These are phyloP conservation scores for Mollisiaceae sp. DNA, from an alignment of 2,329 filamentous ascomycete genomes.

Conservation along the genomic window DNA sequence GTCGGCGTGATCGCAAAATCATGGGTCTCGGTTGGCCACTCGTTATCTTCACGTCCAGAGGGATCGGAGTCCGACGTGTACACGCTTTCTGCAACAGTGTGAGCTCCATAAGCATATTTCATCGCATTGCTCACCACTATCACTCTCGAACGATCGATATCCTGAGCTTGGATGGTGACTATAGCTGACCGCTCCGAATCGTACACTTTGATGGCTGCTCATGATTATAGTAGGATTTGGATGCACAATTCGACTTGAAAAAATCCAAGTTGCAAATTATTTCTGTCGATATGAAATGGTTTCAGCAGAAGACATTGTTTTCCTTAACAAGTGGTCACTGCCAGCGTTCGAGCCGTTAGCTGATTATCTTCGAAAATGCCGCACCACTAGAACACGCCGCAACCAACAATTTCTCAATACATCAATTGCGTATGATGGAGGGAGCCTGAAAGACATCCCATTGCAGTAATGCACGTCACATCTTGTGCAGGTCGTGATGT, in stretches of 20 bases:
- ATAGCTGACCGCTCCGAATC: neutral
- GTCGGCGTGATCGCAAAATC: neutral
- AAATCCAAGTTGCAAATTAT: neutral
- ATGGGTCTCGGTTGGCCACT: neutral
- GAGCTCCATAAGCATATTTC: neutral
- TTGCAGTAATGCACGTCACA: neutral
- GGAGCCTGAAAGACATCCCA: neutral
- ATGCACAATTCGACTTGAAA: neutral
- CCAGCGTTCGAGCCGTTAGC: neutral
- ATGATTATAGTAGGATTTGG: neutral
- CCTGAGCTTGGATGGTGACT: neutral
- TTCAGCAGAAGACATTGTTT: neutral
- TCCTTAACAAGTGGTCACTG: neutral
- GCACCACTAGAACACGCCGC: neutral
- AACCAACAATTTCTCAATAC: neutral
- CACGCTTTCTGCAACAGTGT: neutral
- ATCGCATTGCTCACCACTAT: neutral
- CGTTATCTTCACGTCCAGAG: neutral
- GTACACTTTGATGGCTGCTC: neutral
- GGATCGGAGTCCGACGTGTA: slow-evolving; percentile 1
- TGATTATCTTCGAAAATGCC: neutral
- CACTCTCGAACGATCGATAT: neutral
- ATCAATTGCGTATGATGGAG: neutral
- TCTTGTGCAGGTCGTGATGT: neutral
- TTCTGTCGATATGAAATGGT: neutral